phyloP scores from a whole-genome alignment of 148 eudicot genomes.

The Gaultheria prostrata region DNA sequence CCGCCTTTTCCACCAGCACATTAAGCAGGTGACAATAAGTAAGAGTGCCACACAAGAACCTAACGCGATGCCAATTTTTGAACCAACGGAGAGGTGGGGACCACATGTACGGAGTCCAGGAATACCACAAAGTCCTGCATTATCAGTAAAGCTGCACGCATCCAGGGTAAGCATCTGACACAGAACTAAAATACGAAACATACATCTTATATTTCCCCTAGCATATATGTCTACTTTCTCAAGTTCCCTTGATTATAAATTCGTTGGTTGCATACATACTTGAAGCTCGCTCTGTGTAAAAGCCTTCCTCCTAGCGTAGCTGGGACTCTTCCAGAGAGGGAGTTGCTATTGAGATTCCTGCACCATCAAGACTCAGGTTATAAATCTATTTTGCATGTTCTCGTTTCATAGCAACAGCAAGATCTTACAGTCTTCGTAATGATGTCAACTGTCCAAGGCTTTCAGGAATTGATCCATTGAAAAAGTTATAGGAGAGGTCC shows the following conservation, averaged over 20 bases:
- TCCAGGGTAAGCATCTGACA: constrained; percentile 22
- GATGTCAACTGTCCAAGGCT: constrained; percentile 74
- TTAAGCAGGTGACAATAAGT: constrained; percentile 45
- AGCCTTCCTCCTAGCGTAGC: constrained; percentile 83
- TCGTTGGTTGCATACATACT: constrained; percentile 42
- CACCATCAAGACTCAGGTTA: constrained; percentile 6
- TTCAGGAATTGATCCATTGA: constrained; percentile 94
- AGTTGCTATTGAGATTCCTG: constrained; percentile 91
- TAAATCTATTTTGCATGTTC: not conserved
- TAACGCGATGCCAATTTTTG: constrained; percentile 66
- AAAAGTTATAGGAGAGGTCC: constrained; percentile 89
- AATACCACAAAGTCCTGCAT: constrained; percentile 90
- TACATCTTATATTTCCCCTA: not conserved
- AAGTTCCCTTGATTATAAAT: not conserved
- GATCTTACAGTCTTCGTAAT: constrained; percentile 69
- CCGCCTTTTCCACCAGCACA: constrained; percentile 92
- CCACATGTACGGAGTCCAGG: constrained; percentile 92
- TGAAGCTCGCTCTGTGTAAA: constrained; percentile 93
- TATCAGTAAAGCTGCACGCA: constrained; percentile 76
- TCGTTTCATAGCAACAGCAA: not conserved
- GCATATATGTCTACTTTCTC: not conserved
- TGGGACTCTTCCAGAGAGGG: constrained; percentile 86
- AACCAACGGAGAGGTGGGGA: constrained; percentile 83
- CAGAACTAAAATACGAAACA: not conserved
- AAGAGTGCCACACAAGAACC: constrained; percentile 46